Evolutionary conservation across 73 alveolate species (phyloP).

Genomic region (Symbiodinium pilosum): DNA sequence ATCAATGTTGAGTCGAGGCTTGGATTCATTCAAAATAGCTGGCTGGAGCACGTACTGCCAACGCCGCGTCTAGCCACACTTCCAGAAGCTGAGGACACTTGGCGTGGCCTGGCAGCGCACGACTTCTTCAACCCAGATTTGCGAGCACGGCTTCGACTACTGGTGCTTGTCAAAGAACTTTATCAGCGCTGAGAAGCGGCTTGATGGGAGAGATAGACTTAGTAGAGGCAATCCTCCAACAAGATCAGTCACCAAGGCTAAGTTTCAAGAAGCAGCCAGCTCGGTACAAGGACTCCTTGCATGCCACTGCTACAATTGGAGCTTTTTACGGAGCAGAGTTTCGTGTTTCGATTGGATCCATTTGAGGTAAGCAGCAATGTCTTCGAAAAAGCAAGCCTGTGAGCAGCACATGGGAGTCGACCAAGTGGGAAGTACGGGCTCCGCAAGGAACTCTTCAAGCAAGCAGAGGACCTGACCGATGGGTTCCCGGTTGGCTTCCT

Average conservation of each 20-base stretch:
- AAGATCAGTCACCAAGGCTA: background rate
- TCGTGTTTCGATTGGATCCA: too few relatives aligned
- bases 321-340: too few relatives aligned
- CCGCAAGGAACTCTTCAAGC: conserved; percentile 71
- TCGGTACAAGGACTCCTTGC: conserved; percentile 45
- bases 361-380: too few relatives aligned
- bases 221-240: background rate
- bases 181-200: conserved; percentile 38
- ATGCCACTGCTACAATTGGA: background rate
- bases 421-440: too few relatives aligned
- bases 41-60: too few relatives aligned
- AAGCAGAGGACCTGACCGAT: conserved; percentile 43
- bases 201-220: background rate
- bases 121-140: conserved; percentile 14
- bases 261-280: conserved; percentile 70
- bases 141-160: conserved; percentile 38
- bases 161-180: conserved; percentile 79
- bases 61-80: too few relatives aligned
- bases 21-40: background rate
- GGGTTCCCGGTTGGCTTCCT: conserved; percentile 81
- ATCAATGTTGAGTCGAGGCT: conserved; percentile 66
- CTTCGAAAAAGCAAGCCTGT: too few relatives aligned
- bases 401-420: too few relatives aligned
- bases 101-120: conserved; percentile 95
- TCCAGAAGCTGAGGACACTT: conserved; percentile 31